Conservation (phyloP, 805 yeast species). For the Tetrapisispora namnaoensis region DNA sequence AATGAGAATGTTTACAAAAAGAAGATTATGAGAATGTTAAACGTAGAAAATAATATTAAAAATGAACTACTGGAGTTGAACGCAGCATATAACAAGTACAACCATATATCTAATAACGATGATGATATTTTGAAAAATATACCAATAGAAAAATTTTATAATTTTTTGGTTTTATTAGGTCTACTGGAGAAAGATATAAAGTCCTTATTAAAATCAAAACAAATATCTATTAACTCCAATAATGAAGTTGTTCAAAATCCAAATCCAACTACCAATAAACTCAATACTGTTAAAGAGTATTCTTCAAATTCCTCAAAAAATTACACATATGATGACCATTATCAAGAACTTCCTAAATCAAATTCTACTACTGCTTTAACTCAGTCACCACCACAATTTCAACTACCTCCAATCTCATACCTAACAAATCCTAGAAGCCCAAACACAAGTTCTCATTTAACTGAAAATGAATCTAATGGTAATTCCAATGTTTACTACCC, state of each 20-base stretch:
- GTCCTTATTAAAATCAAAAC: background rate
- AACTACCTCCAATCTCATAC: conserved; percentile 3
- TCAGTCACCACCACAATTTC: background rate
- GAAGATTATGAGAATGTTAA: background rate
- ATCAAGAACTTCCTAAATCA: background rate
- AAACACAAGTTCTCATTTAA: background rate
- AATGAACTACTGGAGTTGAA: conserved; percentile 1
- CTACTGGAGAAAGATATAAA: conserved; percentile 1
- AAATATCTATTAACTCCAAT: background rate
- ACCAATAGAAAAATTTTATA: conserved; percentile 1
- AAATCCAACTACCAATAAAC: background rate
- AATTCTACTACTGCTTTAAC: background rate
- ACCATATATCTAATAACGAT: background rate
- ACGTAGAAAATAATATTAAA: conserved; percentile 1
- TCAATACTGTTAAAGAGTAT: background rate
- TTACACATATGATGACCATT: background rate
- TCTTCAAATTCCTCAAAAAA: background rate
- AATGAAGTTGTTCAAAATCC: background rate
- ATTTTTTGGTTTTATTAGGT: conserved; percentile 1
- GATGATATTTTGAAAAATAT: background rate
- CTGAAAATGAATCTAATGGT: background rate
- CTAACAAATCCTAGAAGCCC: background rate
- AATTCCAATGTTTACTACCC: background rate
- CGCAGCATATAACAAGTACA: background rate
- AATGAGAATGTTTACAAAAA: background rate